Percentiles rank a stretch among this genome's conserved stretches.
These are phyloP conservation scores for Coelastrella sp. DNA, from an alignment of 139 green algal species.

Conservation along the genomic window DNA sequence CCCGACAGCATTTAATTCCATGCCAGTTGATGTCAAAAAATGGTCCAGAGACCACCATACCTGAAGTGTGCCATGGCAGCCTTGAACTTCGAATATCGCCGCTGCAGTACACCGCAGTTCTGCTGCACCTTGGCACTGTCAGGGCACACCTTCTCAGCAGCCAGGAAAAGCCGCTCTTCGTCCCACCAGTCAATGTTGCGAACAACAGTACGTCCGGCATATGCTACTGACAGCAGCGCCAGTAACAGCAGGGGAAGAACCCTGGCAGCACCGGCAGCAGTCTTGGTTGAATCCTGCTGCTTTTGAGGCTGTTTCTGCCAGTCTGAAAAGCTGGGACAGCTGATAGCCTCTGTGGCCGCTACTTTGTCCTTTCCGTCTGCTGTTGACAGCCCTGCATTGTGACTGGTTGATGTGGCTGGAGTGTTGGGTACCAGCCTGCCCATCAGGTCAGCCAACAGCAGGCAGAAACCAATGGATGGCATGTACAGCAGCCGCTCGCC, in stretches of 20 bases:
- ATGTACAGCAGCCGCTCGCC: constrained; percentile 86
- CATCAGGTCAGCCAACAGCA: constrained; percentile 68
- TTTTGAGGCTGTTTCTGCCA: neutral
- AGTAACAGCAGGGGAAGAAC: constrained; percentile 46
- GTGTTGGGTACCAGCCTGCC: constrained; percentile 24
- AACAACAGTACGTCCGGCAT: constrained; percentile 52
- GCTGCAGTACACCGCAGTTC: constrained; percentile 81
- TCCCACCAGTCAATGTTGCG: constrained; percentile 81
- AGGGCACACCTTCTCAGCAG: constrained; percentile 75
- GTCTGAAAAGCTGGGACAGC: neutral
- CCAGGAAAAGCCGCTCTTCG: constrained; percentile 78
- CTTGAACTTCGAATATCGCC: constrained; percentile 55
- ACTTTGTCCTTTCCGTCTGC: neutral
- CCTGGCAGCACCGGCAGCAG: neutral
- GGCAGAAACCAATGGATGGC: constrained; percentile 77
- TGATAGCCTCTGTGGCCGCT: neutral
- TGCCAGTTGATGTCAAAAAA: neutral
- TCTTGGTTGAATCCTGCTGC: neutral
- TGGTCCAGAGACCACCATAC: neutral
- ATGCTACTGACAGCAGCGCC: constrained; percentile 55
- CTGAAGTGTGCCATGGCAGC: constrained; percentile 72
- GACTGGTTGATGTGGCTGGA: neutral
- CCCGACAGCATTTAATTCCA: neutral
- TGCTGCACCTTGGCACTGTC: constrained; percentile 83
- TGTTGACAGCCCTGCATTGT: neutral